phyloP scores from a whole-genome alignment of 345 rosid genomes.

The Draba incana region DNA sequence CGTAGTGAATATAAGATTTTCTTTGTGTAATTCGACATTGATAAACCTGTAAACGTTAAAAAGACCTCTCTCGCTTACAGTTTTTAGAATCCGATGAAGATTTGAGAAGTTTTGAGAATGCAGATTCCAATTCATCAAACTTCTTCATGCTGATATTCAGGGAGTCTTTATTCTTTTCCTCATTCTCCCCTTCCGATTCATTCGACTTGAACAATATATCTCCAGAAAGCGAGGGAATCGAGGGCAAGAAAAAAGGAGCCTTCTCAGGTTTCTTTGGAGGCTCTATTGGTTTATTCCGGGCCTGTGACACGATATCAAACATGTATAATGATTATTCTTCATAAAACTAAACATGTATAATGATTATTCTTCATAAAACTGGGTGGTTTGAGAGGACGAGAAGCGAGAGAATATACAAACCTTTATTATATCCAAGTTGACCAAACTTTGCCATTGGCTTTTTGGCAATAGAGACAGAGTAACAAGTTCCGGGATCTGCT shows the following conservation, averaged over 20 bases:
- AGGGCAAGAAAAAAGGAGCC: conserved; percentile 94
- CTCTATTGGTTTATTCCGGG: conserved; percentile 88
- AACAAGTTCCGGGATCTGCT: conserved; percentile 88
- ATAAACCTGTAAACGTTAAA: background rate
- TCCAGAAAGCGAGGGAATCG: conserved; percentile 83
- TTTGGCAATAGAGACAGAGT: conserved; percentile 89
- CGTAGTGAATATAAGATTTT: background rate
- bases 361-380: background rate
- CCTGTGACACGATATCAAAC: conserved; percentile 47
- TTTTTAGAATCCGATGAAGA: conserved; percentile 56
- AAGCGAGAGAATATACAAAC: conserved; percentile 39
- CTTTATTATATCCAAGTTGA: conserved; percentile 95
- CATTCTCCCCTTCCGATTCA: conserved; percentile 48
- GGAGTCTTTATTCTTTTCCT: conserved; percentile 41
- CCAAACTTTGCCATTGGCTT: conserved; percentile 96
- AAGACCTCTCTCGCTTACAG: conserved; percentile 52
- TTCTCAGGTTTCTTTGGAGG: conserved; percentile 89
- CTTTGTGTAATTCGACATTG: background rate
- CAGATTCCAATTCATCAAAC: conserved; percentile 44
- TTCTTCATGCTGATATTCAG: conserved; percentile 38
- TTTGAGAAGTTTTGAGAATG: conserved; percentile 64
- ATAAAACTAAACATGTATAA: background rate
- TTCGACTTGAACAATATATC: conserved; percentile 72
- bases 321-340: background rate
- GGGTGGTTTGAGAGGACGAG: background rate